These are phyloP conservation scores for Saccharomyces jurei DNA, from an alignment of 805 yeast genomes.

Conservation along the genomic window DNA sequence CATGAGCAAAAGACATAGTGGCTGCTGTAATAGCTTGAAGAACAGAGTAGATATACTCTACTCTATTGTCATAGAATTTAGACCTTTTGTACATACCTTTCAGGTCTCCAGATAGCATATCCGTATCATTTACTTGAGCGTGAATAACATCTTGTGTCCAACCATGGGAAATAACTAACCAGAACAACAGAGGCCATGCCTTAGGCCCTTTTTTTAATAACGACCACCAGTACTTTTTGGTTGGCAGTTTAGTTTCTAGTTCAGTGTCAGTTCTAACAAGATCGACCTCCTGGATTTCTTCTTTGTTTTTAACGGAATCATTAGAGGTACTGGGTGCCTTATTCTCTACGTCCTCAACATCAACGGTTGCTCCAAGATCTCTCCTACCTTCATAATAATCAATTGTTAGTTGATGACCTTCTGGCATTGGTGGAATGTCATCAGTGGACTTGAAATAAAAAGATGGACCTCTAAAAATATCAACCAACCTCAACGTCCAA, in stretches of 20 bases:
- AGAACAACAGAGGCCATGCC: slow-evolving; percentile 46
- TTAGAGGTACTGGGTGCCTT: slow-evolving; percentile 4
- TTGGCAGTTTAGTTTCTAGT: slow-evolving; percentile 22
- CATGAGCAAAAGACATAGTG: slow-evolving; percentile 77
- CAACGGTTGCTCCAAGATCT: slow-evolving; percentile 6
- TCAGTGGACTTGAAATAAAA: slow-evolving; percentile 47
- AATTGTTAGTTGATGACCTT: slow-evolving; percentile 44
- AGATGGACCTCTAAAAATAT: slow-evolving; percentile 48
- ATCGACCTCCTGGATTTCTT: slow-evolving; percentile 16
- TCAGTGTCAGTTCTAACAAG: slow-evolving; percentile 9
- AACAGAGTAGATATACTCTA: slow-evolving; percentile 60
- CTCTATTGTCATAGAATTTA: slow-evolving; percentile 60
- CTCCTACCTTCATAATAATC: slow-evolving; percentile 64
- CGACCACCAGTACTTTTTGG: slow-evolving; percentile 33
- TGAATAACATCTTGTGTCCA: slow-evolving; percentile 55
- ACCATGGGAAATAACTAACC: slow-evolving; percentile 50
- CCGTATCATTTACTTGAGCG: slow-evolving; percentile 35
- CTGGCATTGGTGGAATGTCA: slow-evolving; percentile 60
- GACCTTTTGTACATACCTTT: slow-evolving; percentile 47
- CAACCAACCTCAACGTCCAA: slow-evolving; percentile 57
- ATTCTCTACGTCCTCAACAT: slow-evolving; percentile 10
- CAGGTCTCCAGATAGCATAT: slow-evolving; percentile 40
- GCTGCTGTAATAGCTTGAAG: slow-evolving; percentile 67
- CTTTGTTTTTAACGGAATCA: slow-evolving; percentile 13
- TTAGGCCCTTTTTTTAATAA: slow-evolving; percentile 40